Evolutionary conservation across 2,329 filamentous ascomycete species (phyloP).

Genomic region (Claviceps sp.): DNA sequence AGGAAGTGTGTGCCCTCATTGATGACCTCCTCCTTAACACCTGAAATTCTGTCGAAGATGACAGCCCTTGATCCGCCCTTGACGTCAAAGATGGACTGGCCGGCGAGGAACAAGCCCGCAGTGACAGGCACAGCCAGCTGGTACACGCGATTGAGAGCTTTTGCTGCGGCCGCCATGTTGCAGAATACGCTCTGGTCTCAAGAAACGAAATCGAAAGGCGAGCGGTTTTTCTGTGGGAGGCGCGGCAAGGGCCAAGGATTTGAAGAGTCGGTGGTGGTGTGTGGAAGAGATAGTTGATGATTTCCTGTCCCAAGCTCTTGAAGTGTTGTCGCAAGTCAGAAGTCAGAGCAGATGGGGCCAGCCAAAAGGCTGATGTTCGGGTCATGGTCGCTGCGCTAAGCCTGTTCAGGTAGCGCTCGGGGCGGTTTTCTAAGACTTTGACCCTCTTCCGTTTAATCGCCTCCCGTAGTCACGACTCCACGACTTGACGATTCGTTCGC

Average conservation of each 20-base stretch:
- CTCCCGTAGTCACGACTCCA: neutral
- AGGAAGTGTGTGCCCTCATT: conserved; percentile 97
- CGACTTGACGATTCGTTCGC: conserved; percentile 11
- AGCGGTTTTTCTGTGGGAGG: neutral
- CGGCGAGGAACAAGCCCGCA: conserved; percentile 51
- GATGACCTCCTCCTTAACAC: conserved; percentile 84
- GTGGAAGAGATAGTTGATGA: neutral
- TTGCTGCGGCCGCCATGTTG: conserved; percentile 39
- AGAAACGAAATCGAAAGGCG: neutral
- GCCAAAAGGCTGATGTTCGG: conserved; percentile 12
- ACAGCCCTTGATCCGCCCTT: conserved; percentile 88
- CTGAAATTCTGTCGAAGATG: conserved; percentile 88
- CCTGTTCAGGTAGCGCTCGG: conserved; percentile 22
- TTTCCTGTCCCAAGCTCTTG: neutral
- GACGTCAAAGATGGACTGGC: conserved; percentile 90
- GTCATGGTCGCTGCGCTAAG: conserved; percentile 14
- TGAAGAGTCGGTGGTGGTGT: neutral
- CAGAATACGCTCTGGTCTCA: neutral
- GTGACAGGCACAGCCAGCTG: conserved; percentile 60
- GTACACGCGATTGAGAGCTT: conserved; percentile 48
- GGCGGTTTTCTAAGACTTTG: conserved; percentile 15
- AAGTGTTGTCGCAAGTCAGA: neutral
- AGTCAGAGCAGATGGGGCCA: neutral
- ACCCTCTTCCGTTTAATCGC: conserved; percentile 7
- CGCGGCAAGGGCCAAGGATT: neutral